phyloP scores from a whole-genome alignment of 2,329 filamentous ascomycete species.

The Xylaria sp. region DNA sequence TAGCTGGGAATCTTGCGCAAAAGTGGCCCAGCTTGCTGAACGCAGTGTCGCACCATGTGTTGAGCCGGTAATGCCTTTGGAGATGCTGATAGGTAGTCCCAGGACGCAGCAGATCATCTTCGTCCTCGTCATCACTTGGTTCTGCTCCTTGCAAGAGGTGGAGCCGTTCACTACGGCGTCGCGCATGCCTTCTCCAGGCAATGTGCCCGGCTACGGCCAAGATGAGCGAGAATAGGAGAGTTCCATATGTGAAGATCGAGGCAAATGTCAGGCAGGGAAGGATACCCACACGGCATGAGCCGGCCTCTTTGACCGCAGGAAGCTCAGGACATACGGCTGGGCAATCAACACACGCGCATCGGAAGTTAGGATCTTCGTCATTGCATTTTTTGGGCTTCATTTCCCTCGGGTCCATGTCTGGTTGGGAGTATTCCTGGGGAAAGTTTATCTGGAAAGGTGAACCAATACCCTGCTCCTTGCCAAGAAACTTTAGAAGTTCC shows the following conservation, averaged over 20 bases:
- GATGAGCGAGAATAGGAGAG: constrained; percentile 76
- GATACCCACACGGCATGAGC: constrained; percentile 83
- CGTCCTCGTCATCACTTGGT: constrained; percentile 92
- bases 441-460: constrained; percentile 99
- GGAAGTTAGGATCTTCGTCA: constrained; percentile 83
- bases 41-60: constrained; percentile 80
- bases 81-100: constrained; percentile 82
- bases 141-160: constrained; percentile 85
- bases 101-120: constrained; percentile 83
- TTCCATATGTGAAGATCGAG: constrained; percentile 85
- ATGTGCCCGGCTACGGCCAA: constrained; percentile 77
- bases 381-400: constrained; percentile 88
- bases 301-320: constrained; percentile 75
- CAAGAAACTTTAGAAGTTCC: constrained; percentile 88
- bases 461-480: constrained; percentile 88
- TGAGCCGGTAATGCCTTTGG: constrained; percentile 82
- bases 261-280: constrained; percentile 95
- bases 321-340: constrained; percentile 85
- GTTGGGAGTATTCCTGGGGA: constrained; percentile 70
- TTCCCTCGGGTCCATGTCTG: constrained; percentile 76
- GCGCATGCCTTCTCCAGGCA: constrained; percentile 77
- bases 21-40: constrained; percentile 84
- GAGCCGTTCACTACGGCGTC: constrained; percentile 82
- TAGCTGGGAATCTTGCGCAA: constrained; percentile 83
- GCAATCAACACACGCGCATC: constrained; percentile 95